A percentile compares a stretch with the other conserved stretches of the same genome.
Conservation (phyloP, 164 flowering plant species). For the Euptelea pleiosperma region DNA sequence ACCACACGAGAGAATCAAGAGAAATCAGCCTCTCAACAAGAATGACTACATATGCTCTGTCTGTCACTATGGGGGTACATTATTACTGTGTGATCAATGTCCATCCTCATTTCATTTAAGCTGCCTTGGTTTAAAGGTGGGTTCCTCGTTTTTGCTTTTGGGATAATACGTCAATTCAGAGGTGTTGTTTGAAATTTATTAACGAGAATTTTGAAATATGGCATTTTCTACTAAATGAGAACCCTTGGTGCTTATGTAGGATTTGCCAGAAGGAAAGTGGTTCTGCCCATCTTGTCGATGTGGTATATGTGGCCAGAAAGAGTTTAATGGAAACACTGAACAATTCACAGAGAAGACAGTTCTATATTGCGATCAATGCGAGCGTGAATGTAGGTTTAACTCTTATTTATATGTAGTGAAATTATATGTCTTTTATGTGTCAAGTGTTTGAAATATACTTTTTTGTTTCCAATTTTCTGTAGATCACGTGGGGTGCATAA, state of each 20-base stretch:
- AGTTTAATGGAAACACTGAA: constrained; percentile 22
- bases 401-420: constrained; percentile 5
- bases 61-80: constrained; percentile 79
- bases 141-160: constrained; percentile 4
- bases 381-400: constrained; percentile 55
- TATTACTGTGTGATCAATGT: constrained; percentile 75
- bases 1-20: constrained; percentile 16
- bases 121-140: constrained; percentile 70
- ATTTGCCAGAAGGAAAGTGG: constrained; percentile 83
- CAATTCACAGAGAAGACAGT: constrained; percentile 23
- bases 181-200: background rate
- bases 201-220: no score
- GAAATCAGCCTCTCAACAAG: constrained; percentile 10
- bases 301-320: constrained; percentile 48
- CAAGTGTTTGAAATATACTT: background rate
- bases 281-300: constrained; percentile 86
- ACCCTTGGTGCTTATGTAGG: constrained; percentile 35
- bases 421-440: background rate
- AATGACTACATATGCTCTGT: constrained; percentile 71
- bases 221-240: no score
- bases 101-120: constrained; percentile 76
- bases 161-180: background rate
- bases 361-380: constrained; percentile 66
- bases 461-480: constrained; percentile 16
- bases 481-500: constrained; percentile 74